Percentiles rank a stretch among this genome's conserved stretches.
Evolutionary conservation across 164 flowering plant species (phyloP).

Genomic region (Vitis vinifera): ASM3070453v1 NC_081823.1:22003001-22003500

Average conservation of each 20-base stretch:
- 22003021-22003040: not conserved
- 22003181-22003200: not conserved
- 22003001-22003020: not conserved
- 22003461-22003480: not conserved
- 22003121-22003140: not conserved
- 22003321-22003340: not conserved
- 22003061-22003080: slow-evolving; percentile 2
- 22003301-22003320: not conserved
- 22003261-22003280: not conserved
- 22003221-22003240: not conserved
- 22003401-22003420: not conserved
- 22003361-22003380: not conserved
- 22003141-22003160: not conserved
- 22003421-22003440: not conserved
- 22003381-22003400: not conserved
- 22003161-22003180: not conserved
- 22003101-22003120: not conserved
- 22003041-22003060: not conserved
- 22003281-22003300: slow-evolving; percentile 5
- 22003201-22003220: slow-evolving; percentile 4
- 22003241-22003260: not conserved
- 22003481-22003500: not conserved
- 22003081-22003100: slow-evolving; percentile 3
- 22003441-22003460: slow-evolving; percentile 1
- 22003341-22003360: not conserved